Evolutionary conservation across 2,329 filamentous ascomycete genomes (phyloP), one percentile per base, ranked within the genome.

Genomic region (Fusarium sp.): DNA sequence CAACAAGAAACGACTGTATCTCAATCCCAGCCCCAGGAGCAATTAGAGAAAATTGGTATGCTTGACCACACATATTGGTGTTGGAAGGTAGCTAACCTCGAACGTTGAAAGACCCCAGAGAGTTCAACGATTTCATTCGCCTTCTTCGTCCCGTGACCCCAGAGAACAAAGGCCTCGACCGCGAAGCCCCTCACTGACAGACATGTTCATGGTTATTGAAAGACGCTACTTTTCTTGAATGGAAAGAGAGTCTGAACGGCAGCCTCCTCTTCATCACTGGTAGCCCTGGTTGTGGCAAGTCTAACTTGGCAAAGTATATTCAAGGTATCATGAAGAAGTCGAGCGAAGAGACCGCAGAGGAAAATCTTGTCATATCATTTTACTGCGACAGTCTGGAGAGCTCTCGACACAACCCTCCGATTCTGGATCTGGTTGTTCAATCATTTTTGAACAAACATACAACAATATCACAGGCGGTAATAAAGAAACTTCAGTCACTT

Each of bases 341-440:
- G 17, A 28, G 36, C 6, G 40, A 40, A 6, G 60, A 61, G 15
- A 52, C 47, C 3, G 34, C 28, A 19, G 58, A 70, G 9, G 50
- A 63, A 36, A 57, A 22, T 19, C 51, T 69, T 19, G 58, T 70
- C 21, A 54, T 67, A 43, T 55, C 69, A 15, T 72, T 72, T 38
- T 72, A 69, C 42, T 71, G 69, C 33, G 69, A 72, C 39, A 69
- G 65, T 22, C 22, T 71, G 21, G 64, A 70, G 43, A 69, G 64
- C 21, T 71, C 67, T 31, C 55, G 69, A 6, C 50, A 47, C 7
- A 68, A 66, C 33, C 69, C 67, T 17, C 67, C 69, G 19, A 70
- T 71, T n/a, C 39, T 71, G 6, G 69, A 71, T 36, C 45, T 70
- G 13, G 43, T 66, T 6, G 65, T 70, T 15, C 51, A 43, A 38